Evolutionary conservation across 177 flowering plant species (phyloP).

Genomic region (Vitis hybrid): DNA sequence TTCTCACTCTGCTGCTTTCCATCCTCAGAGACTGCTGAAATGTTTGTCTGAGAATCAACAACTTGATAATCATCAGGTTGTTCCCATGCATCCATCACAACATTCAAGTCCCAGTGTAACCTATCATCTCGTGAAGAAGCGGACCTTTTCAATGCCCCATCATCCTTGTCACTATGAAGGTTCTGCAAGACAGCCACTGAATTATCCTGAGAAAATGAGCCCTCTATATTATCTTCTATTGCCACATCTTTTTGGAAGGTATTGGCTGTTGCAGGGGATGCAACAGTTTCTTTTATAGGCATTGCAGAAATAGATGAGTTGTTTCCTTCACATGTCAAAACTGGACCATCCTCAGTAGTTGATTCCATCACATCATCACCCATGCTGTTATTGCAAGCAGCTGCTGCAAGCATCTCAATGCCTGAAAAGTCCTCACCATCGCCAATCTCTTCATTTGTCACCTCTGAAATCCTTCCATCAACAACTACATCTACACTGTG

Average conservation of each 20-base stretch:
- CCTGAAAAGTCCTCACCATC: constrained; percentile 57
- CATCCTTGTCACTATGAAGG: constrained; percentile 16
- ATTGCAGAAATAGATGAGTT: constrained; percentile 15
- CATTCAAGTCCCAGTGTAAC: constrained; percentile 68
- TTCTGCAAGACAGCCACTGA: constrained; percentile 5
- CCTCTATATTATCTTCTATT: constrained; percentile 16
- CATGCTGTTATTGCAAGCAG: constrained; percentile 50
- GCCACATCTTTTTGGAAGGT: constrained; percentile 10
- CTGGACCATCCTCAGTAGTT: constrained; percentile 8
- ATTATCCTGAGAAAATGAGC: constrained; percentile 6
- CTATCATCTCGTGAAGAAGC: constrained; percentile 39
- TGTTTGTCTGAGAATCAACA: constrained; percentile 18
- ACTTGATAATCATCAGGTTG: constrained; percentile 32
- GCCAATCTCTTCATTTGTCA: constrained; percentile 15
- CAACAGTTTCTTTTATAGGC: constrained; percentile 17
- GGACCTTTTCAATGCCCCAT: constrained; percentile 10
- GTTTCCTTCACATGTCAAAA: constrained; percentile 2
- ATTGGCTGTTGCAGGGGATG: constrained; percentile 14
- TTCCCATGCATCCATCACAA: constrained; percentile 65
- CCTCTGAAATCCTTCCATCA: constrained; percentile 13
- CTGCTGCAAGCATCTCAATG: constrained; percentile 67
- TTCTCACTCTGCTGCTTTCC: constrained; percentile 12
- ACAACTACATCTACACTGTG: constrained; percentile 10
- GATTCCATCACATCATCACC: constrained; percentile 15
- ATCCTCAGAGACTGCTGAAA: constrained; percentile 2